These are phyloP conservation scores for Flueggea neowawraea DNA, from an alignment of 441 rosid genomes.

Conservation along the genomic window DNA sequence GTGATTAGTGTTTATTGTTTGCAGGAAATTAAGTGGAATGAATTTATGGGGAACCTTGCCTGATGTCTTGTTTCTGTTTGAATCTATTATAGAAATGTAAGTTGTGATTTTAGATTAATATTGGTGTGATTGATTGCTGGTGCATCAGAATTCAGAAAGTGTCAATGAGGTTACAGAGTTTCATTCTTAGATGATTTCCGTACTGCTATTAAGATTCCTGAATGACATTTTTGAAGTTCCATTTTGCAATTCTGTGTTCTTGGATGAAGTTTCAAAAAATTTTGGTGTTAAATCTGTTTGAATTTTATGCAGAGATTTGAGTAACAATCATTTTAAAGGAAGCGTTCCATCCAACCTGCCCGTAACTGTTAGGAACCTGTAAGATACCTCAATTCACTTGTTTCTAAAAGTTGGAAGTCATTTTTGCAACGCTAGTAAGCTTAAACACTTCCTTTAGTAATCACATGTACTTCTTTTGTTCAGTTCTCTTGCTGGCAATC, in stretches of 20 bases:
- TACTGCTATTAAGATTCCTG: too few species aligned
- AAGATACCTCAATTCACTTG: constrained; percentile 18
- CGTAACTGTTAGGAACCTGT: constrained; percentile 59
- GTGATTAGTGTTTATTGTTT: constrained; percentile 7
- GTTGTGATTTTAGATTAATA: constrained; percentile 10
- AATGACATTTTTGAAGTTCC: too few species aligned
- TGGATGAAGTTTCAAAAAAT: too few species aligned
- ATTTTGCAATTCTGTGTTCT: too few species aligned
- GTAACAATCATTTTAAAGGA: constrained; percentile 85
- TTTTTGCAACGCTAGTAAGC: too few species aligned
- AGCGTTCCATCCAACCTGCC: constrained; percentile 73
- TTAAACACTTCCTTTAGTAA: background rate
- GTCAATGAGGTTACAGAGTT: too few species aligned
- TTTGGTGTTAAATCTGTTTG: too few species aligned
- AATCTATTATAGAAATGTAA: constrained; percentile 65
- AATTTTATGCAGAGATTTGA: constrained; percentile 64
- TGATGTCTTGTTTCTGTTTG: constrained; percentile 44
- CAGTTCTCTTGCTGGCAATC: constrained; percentile 63
- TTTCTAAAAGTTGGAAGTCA: too few species aligned
- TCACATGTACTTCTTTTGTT: constrained; percentile 4
- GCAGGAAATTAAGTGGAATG: constrained; percentile 65
- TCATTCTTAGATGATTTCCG: too few species aligned
- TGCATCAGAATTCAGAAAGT: too few species aligned
- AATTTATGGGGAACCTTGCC: constrained; percentile 64
- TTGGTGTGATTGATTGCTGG: too few species aligned